phyloP scores from a whole-genome alignment of 2,329 filamentous ascomycete genomes.

The Elsinoe fawcettii region DNA sequence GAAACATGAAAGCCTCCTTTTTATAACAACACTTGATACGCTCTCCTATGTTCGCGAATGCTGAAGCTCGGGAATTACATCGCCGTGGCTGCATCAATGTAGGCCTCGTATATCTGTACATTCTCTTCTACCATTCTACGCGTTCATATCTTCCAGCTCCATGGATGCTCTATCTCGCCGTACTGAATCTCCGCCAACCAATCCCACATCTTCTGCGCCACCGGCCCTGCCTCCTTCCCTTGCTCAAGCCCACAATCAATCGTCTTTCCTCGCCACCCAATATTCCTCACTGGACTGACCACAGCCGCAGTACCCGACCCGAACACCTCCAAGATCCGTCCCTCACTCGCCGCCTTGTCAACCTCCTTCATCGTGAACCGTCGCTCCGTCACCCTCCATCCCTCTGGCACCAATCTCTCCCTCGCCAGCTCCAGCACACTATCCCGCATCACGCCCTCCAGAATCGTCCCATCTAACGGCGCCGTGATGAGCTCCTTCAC shows the following conservation, averaged over 20 bases:
- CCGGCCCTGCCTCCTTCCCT: conserved; percentile 76
- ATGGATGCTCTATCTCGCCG: conserved; percentile 82
- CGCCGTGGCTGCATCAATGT: neutral
- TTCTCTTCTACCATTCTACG: neutral
- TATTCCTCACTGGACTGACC: conserved; percentile 80
- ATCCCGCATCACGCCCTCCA: conserved; percentile 90
- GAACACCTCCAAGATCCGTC: conserved; percentile 84
- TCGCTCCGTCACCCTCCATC: conserved; percentile 81
- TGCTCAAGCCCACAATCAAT: conserved; percentile 77
- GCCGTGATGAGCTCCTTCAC: conserved; percentile 91
- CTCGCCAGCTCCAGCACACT: conserved; percentile 79
- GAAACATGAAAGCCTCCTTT: too few species aligned
- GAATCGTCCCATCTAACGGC: conserved; percentile 89
- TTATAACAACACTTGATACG: too few species aligned
- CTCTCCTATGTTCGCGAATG: too few species aligned
- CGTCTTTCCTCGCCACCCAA: conserved; percentile 76
- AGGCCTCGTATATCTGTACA: neutral
- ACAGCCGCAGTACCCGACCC: conserved; percentile 90
- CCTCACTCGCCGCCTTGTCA: conserved; percentile 71
- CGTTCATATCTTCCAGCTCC: conserved; percentile 53
- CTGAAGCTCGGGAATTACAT: too few species aligned
- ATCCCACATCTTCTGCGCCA: conserved; percentile 80
- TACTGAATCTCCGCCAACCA: conserved; percentile 98
- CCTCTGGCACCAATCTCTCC: conserved; percentile 73
- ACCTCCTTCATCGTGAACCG: conserved; percentile 90